Percentiles rank a stretch among this genome's conserved stretches.
phyloP scores from a whole-genome alignment of 2,329 filamentous ascomycete species.

The Arthrobotrys iridis region DNA sequence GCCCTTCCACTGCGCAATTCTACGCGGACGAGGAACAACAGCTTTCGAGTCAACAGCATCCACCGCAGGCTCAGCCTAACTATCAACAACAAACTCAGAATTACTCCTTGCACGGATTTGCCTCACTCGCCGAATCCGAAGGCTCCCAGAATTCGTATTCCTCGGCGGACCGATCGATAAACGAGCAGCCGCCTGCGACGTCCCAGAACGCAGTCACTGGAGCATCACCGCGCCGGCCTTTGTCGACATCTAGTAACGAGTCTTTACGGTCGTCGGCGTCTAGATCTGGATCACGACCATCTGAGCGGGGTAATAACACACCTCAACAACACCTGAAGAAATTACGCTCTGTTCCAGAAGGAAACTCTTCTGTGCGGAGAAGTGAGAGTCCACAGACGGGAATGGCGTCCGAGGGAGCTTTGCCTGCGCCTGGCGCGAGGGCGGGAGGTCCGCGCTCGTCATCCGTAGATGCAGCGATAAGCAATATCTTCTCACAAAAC shows the following conservation, averaged over 20 bases:
- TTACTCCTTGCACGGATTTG: constrained; percentile 35
- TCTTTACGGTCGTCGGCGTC: constrained; percentile 44
- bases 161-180: constrained; percentile 41
- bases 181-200: constrained; percentile 34
- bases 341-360: constrained; percentile 56
- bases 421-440: constrained; percentile 55
- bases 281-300: constrained; percentile 48
- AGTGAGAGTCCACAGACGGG: constrained; percentile 48
- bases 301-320: constrained; percentile 49
- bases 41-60: not conserved
- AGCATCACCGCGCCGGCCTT: constrained; percentile 28
- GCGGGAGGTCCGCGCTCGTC: constrained; percentile 73
- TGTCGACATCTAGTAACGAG: constrained; percentile 51
- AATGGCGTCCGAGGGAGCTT: constrained; percentile 56
- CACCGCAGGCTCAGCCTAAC: not conserved
- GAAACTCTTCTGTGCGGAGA: constrained; percentile 36
- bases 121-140: constrained; percentile 40
- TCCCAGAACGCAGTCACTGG: constrained; percentile 40
- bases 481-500: constrained; percentile 69
- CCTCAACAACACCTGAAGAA: constrained; percentile 56
- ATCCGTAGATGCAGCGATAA: constrained; percentile 91
- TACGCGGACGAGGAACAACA: constrained; percentile 28
- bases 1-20: constrained; percentile 35
- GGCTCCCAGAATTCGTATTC: constrained; percentile 43
- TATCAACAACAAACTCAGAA: constrained; percentile 25